These are phyloP conservation scores for Colletotrichum liaoningense DNA, from an alignment of 2,329 filamentous ascomycete genomes.

Conservation along the genomic window DNA sequence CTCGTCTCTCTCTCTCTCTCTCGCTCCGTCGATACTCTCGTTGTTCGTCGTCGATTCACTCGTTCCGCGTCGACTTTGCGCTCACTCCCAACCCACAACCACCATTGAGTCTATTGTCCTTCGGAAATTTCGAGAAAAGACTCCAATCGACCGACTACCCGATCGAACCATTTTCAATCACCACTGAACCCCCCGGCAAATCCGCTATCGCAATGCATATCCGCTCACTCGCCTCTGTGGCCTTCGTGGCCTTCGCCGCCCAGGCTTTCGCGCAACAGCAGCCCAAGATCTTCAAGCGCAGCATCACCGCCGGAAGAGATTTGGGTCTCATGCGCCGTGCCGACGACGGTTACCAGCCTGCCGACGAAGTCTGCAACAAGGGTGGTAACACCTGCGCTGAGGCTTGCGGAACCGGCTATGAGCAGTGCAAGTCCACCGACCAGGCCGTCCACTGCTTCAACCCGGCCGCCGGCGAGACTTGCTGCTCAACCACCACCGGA, in stretches of 20 bases:
- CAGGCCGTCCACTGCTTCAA: slow-evolving; percentile 69
- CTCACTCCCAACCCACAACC: not conserved
- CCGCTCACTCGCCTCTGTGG: slow-evolving; percentile 36
- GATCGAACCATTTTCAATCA: slow-evolving; percentile 15
- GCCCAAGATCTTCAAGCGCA: slow-evolving; percentile 46
- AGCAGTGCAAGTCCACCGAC: slow-evolving; percentile 62
- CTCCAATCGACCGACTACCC: not conserved
- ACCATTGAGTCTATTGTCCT: not conserved
- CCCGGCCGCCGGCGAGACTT: slow-evolving; percentile 60
- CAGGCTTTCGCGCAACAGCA: slow-evolving; percentile 34
- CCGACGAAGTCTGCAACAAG: slow-evolving; percentile 58
- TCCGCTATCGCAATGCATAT: slow-evolving; percentile 34
- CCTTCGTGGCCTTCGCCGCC: slow-evolving; percentile 36
- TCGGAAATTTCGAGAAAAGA: not conserved
- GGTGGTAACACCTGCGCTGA: slow-evolving; percentile 63
- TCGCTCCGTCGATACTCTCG: slow-evolving; percentile 14
- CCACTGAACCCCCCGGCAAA: not conserved
- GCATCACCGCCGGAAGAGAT: slow-evolving; percentile 47
- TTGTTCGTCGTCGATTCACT: slow-evolving; percentile 22
- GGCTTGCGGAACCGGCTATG: slow-evolving; percentile 64
- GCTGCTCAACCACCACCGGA: slow-evolving; percentile 68
- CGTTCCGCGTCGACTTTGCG: slow-evolving; percentile 17
- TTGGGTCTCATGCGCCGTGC: slow-evolving; percentile 57
- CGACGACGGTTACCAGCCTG: slow-evolving; percentile 60
- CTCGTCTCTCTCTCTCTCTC: slow-evolving; percentile 7